A percentile compares a stretch with the other conserved stretches of the same genome.
These are phyloP conservation scores for Colletotrichum sp. DNA, from an alignment of 2,329 filamentous ascomycete species.

Conservation along the genomic window DNA sequence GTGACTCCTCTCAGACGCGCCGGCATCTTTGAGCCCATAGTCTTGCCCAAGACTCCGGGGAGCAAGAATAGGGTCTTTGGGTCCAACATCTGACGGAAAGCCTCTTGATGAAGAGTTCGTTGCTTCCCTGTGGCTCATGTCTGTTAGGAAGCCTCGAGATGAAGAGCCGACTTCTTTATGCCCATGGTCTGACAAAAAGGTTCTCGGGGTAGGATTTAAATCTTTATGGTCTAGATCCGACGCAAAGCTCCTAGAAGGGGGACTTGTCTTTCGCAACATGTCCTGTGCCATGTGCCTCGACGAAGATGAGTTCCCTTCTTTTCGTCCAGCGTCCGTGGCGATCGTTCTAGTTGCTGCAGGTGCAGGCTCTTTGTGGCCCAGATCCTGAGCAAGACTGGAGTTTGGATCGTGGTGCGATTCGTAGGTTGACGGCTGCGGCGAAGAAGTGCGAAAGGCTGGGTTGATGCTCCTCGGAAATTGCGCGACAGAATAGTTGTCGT, in stretches of 20 bases:
- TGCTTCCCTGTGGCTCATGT: not conserved
- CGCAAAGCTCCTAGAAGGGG: not conserved
- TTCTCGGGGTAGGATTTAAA: not conserved
- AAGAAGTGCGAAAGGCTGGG: constrained; percentile 93
- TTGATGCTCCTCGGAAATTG: constrained; percentile 97
- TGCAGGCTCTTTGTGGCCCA: constrained; percentile 46
- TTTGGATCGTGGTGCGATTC: constrained; percentile 92
- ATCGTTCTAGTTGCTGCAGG: not conserved
- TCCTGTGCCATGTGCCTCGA: not conserved
- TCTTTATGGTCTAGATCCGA: not conserved
- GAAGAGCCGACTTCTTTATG: not conserved
- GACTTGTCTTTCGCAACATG: not conserved
- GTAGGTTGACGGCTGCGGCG: constrained; percentile 90
- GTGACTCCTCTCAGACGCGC: constrained; percentile 44
- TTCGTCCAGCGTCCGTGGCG: not conserved
- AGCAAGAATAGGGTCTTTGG: not conserved
- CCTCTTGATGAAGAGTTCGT: not conserved
- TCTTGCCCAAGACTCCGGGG: not conserved
- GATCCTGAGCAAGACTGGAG: constrained; percentile 71
- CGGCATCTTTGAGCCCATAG: not conserved
- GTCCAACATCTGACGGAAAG: not conserved
- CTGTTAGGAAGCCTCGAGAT: not conserved
- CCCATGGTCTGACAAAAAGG: not conserved
- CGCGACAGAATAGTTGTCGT: constrained; percentile 90
- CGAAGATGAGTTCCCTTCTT: not conserved